Evolutionary conservation across 202 grass and related monocot genomes (phyloP), one percentile per base, ranked within the genome.

Genomic region (Elaeis oleifera): DNA sequence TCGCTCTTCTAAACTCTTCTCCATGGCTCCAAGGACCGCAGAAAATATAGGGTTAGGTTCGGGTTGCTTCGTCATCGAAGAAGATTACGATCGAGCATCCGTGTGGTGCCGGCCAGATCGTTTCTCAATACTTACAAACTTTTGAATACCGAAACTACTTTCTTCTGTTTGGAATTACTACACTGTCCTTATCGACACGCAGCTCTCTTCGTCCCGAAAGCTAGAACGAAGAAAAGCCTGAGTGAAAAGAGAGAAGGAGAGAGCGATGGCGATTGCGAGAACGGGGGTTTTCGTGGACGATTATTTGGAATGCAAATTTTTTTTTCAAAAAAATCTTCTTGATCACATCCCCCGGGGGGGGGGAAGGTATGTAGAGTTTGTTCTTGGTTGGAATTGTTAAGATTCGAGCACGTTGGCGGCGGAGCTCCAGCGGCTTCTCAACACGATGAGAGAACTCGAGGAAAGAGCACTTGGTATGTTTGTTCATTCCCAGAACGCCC

Each of bases 361-460:
- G 23, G 68, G 61, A 9, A 9, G 32, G 9, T 74, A 17, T 44
- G 16, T 48, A 51, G 52, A 24, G 66, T 9, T 48, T 21, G 5
- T 44, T 50, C 58, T 36, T 9, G 59, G 5, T 65, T 80, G 69
- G 16, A 53, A 69, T 71, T 18, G 16, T n/a, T n/a, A 51, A 96
- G 91, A 88, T 76, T 96, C 91, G 63, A 96, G 91, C 78, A 96
- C 91, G 56, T 81, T 96, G 52, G 79, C 91, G 6, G 91, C 84
- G 3, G 91, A 96, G 49, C 70, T 96, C 61, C 91, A 90, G 74
- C 71, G 91, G 71, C 79, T 90, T 44, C 87, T 96, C 56, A 84
- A 82, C 71, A 89, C 92, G 56, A 97, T 91, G 92, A 86, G 85
- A 58, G 92, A 97, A 76, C 92, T 97, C 24, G 92, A 97, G 53